Conservation (phyloP, 768 basidiomycete genomes). For the Lactarius psammicola region DNA sequence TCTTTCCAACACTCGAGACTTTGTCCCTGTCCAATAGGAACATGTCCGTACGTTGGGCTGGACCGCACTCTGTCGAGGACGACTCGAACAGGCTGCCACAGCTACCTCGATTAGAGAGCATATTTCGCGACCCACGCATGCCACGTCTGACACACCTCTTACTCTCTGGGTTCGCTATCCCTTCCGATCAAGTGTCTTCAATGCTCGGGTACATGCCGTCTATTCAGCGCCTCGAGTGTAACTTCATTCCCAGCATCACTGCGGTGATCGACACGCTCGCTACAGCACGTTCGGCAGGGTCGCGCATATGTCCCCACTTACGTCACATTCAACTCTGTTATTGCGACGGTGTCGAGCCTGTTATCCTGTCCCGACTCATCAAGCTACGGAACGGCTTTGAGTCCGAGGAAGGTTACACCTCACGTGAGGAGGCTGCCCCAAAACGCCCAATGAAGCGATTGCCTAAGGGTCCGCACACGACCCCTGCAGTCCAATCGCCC, state of each 20-base stretch:
- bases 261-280: conserved; percentile 17
- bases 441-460: conserved; percentile 10
- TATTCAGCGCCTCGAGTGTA: conserved; percentile 27
- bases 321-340: conserved; percentile 24
- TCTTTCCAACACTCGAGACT: conserved; percentile 24
- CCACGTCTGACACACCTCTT: conserved; percentile 21
- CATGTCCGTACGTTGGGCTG: not conserved
- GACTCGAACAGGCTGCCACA: not conserved
- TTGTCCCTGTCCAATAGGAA: conserved; percentile 23
- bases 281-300: conserved; percentile 1
- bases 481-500: not conserved
- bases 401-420: not conserved
- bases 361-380: conserved; percentile 12
- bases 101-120: conserved; percentile 24
- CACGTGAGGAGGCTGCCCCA: not conserved
- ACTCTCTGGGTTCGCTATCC: conserved; percentile 20
- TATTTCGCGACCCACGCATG: conserved; percentile 28
- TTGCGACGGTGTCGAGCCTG: conserved; percentile 16
- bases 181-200: conserved; percentile 13
- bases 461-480: not conserved
- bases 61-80: not conserved
- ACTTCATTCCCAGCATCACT: conserved; percentile 17
- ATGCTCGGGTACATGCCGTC: conserved; percentile 26
- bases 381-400: conserved; percentile 21
- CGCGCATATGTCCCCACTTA: conserved; percentile 16